These are phyloP conservation scores for Magnolia officinalis DNA, from an alignment of 164 flowering plant genomes.

Conservation along the genomic window DNA sequence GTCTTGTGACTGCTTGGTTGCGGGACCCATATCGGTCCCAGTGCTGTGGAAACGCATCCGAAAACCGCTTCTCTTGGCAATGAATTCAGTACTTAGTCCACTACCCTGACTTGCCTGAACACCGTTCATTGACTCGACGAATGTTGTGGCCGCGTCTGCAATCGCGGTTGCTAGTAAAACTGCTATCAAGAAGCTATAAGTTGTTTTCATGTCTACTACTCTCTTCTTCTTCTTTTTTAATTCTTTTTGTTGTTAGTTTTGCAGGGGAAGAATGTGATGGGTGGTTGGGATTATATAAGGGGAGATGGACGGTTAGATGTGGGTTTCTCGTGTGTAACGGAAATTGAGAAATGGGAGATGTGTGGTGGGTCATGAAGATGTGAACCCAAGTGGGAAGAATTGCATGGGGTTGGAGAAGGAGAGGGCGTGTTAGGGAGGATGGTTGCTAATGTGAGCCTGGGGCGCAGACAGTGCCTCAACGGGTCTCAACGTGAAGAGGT, in stretches of 20 bases:
- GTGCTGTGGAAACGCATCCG: background rate
- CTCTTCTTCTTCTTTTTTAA: too few species aligned
- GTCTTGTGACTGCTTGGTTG: background rate
- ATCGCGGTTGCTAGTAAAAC: background rate
- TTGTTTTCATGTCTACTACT: constrained; percentile 2
- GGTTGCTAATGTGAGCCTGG: background rate
- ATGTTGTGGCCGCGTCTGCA: background rate
- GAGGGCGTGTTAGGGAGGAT: background rate
- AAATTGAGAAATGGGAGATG: constrained; percentile 1
- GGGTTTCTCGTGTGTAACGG: constrained; percentile 5
- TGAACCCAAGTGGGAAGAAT: background rate
- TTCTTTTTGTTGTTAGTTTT: background rate
- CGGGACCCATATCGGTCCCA: background rate
- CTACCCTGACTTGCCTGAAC: background rate
- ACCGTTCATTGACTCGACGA: background rate
- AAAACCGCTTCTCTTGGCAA: background rate
- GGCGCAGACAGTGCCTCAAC: too few species aligned
- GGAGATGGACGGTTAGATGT: background rate
- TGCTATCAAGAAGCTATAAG: background rate
- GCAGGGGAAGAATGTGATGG: background rate
- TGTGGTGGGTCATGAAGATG: background rate
- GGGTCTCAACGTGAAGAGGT: background rate
- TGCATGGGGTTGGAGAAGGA: background rate
- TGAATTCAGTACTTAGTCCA: background rate
- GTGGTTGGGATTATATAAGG: background rate